Conservation (phyloP, 1,139 yeast genomes). For the Lodderomyces beijingensis region DNA sequence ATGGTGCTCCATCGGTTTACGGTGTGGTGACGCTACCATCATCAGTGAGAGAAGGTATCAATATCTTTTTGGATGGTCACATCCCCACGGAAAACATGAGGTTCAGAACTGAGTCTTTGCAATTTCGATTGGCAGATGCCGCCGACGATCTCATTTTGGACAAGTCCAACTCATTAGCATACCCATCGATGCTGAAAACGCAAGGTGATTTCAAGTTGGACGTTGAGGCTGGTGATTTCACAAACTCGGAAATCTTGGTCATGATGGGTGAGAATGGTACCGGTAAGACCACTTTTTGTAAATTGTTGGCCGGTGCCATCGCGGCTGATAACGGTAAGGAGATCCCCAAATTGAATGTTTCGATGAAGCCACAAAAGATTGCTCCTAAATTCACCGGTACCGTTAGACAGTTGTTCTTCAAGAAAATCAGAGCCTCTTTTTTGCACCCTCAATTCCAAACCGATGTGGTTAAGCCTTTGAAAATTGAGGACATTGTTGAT, state of each 20-base stretch:
- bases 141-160: slow-evolving; percentile 73
- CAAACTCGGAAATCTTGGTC: slow-evolving; percentile 93
- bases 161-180: slow-evolving; percentile 70
- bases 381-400: slow-evolving; percentile 99
- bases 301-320: slow-evolving; percentile 86
- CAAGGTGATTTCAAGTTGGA: slow-evolving; percentile 91
- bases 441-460: slow-evolving; percentile 97
- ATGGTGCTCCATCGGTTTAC: slow-evolving; percentile 96
- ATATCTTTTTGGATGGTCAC: slow-evolving; percentile 95
- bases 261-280: slow-evolving; percentile 99
- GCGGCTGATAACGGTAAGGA: slow-evolving; percentile 76
- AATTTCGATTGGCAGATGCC: slow-evolving; percentile 92
- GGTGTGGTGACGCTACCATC: slow-evolving; percentile 97
- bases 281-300: slow-evolving; percentile 97
- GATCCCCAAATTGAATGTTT: slow-evolving; percentile 84
- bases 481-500: slow-evolving; percentile 89
- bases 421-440: slow-evolving; percentile 91
- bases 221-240: slow-evolving; percentile 83
- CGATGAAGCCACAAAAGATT: slow-evolving; percentile 98
- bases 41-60: slow-evolving; percentile 97
- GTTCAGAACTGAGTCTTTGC: slow-evolving; percentile 92
- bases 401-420: slow-evolving; percentile 93
- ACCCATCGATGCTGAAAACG: slow-evolving; percentile 82
- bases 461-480: slow-evolving; percentile 93
- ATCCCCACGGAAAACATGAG: slow-evolving; percentile 95